Base-by-base conservation (phyloP, 805 yeast genomes). In the Yarrowia sp. region DNA sequence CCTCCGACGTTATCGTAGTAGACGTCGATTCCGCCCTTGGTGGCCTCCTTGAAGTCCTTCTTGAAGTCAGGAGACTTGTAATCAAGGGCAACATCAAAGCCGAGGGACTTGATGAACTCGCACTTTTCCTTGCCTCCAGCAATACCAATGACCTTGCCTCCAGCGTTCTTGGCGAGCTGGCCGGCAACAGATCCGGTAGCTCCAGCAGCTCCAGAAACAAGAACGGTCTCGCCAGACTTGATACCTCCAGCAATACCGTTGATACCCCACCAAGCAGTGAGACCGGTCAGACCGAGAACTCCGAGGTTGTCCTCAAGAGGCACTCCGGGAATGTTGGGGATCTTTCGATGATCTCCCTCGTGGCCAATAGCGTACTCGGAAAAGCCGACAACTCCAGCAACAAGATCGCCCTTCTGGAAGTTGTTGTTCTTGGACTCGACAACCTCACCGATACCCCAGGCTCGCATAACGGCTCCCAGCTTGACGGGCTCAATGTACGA, bases 181-280 rank as follows among this genome's bases (percentile, higher is more conserved):
- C 81, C 79, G 64, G 91, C 77, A 17, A 90, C 69, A 61, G 84
- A 81, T 5, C 98, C 98, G 60, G 90, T 93, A 65, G 98, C 97
- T 51, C 98, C 98, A 2, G 98, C 97, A 8, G 97, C 97, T 4
- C 98, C 98, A 78, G 92, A 90, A 31, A 90, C 86, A 53, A 92
- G 79, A 48, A 89, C 82, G 69, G 76, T 81, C 66, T 93, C 97
- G 63, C 85, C 92, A 73, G 82, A 78, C 70, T 89, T 74, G 43
- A 90, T 88, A 1, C 80, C 71, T 72, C 89, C 84, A 1, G 95
- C 83, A 36, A 61, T 13, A 67, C 89, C 91, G 41, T 80, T 77
- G 53, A 85, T 77, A 66, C 92, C 85, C 0, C 93, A 83, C 70
- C 88, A 75, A 1, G 93, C 95, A 7, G 98, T 92, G 67, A 92